Base-by-base conservation (phyloP, 2,329 filamentous ascomycete genomes). In the Chaetomiaceae sp. region DNA sequence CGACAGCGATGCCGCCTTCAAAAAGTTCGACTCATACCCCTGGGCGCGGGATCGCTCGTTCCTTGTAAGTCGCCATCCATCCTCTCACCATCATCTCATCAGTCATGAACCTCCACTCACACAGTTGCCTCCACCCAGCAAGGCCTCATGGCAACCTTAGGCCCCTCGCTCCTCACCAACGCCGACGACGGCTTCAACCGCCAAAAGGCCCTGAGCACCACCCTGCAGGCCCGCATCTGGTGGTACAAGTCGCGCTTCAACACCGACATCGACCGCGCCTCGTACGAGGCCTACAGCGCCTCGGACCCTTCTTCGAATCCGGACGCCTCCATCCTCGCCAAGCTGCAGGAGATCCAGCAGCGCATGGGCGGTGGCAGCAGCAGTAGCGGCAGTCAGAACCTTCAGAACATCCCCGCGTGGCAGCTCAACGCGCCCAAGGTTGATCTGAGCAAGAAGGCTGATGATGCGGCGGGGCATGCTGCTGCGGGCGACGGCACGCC, bases 21-120 rank as follows among this genome's bases (percentile, higher is more conserved):
- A 74, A 53, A 79, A 83, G 57, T 79, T 89, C 47, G 83, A 87
- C 62, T 70, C 71, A 22, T 89, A 89, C 64, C 76, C 80, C 17
- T 90, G 86, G 86, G 76, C 76, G 55, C 78, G 78, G 57, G 87
- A 90, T 68, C 74, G 76, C 47, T 81, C 82, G 59, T 90, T 89
- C 64, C 82, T 88, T 71, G 83, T 83, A 70, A 39, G 61, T 49
- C 31, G 9, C 8, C 33, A n/a, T 20, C 19, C 42, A 12, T 20
- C 39, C 12, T 22, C 14, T 27, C 22, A 37, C 20, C 4, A 27
- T 43, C 22, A 11, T 33, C 37, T 22, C 36, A 22, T 33, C 6
- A 6, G 19, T 22, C 17, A 22, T 23, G 6, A 27, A 14, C 15
- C 34, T 39, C 23, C 20, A 29, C 54, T 59, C 27, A 31, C 27